phyloP scores from a whole-genome alignment of 345 rosid genomes.

The Balakata baccata region DNA sequence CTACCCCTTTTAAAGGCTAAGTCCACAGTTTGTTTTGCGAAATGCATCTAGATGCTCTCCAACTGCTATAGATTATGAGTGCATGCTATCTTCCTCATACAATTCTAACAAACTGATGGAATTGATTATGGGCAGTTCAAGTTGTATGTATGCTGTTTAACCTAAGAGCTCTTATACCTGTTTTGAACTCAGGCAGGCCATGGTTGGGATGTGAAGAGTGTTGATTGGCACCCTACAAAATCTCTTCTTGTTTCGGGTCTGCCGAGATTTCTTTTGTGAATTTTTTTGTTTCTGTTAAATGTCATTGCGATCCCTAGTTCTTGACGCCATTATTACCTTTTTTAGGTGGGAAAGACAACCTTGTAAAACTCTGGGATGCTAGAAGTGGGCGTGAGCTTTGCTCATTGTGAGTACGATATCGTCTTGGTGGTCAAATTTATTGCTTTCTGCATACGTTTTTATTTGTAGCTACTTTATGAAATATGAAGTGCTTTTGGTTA shows the following conservation, averaged over 20 bases:
- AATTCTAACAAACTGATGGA: background rate
- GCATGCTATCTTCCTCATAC: background rate
- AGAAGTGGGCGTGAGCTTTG: constrained; percentile 82
- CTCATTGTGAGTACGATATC: constrained; percentile 64
- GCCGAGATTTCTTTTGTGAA: constrained; percentile 14
- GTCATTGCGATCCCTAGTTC: background rate
- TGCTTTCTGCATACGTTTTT: constrained; percentile 12
- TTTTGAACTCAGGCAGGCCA: constrained; percentile 99
- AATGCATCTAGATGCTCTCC: background rate
- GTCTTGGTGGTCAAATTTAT: constrained; percentile 15
- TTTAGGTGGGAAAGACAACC: constrained; percentile 92
- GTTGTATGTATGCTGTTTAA: constrained; percentile 23
- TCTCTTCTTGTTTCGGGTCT: constrained; percentile 90
- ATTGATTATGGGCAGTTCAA: constrained; percentile 1
- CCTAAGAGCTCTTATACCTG: constrained; percentile 39
- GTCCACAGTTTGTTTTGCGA: background rate
- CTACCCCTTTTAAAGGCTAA: background rate
- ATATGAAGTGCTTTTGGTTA: background rate
- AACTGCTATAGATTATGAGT: background rate
- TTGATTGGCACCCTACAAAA: constrained; percentile 98
- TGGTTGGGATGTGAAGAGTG: constrained; percentile 99
- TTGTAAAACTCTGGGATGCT: constrained; percentile 99
- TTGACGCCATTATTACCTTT: constrained; percentile 15
- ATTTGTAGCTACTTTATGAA: background rate
- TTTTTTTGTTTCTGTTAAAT: constrained; percentile 1